Evolutionary conservation across 108 stramenopile species (phyloP), one percentile per base, ranked within the genome.

Genomic region (Nitzschia inconspicua): DNA sequence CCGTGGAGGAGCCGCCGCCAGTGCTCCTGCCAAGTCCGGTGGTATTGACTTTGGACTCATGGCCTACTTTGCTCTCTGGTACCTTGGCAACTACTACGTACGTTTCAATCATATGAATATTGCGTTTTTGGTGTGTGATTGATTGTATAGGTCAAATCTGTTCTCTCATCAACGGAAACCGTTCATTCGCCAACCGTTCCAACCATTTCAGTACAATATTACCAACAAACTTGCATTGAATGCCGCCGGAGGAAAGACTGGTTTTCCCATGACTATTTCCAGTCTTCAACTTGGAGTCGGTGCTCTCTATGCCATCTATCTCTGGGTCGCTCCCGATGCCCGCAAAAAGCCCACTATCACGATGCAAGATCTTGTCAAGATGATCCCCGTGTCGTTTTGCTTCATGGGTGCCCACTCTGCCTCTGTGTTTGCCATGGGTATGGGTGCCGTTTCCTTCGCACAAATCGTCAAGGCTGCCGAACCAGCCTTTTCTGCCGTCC

Each of bases 391-490:
- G 19, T 84, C 88, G 14, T 89, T 95, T 57, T 95, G 94, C 83
- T 89, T 86, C 75, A 88, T 88, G 81, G 91, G 86, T 28, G 90
- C 92, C 43, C 95, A 96, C 78, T 75, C 77, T 57, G 90, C 92
- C 5, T 91, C 89, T 42, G 95, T 96, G 29, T 93, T 96, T 52
- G 85, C 92, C 50, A 84, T 96, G 65, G 82, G 83, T 23, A 91
- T 91, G 42, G 95, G 95, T 29, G 89, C 91, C 39, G 95, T 96
- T n/a, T 83, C 83, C 57, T 96, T 96, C 46, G 95, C 88, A 40
- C 95, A 96, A 75, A 91, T 91, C 70, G 94, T 96, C 66, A 96
- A 96, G 84, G 88, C 92, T 27, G 83, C 91, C 37, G 95, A 96
- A 72, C 95, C 95, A 1, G 95, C 91, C 28, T 94, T 94, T 69